Evolutionary conservation across 306 rosid species (phyloP), one percentile per base, ranked within the genome.

Genomic region (Acacia confusa): DNA sequence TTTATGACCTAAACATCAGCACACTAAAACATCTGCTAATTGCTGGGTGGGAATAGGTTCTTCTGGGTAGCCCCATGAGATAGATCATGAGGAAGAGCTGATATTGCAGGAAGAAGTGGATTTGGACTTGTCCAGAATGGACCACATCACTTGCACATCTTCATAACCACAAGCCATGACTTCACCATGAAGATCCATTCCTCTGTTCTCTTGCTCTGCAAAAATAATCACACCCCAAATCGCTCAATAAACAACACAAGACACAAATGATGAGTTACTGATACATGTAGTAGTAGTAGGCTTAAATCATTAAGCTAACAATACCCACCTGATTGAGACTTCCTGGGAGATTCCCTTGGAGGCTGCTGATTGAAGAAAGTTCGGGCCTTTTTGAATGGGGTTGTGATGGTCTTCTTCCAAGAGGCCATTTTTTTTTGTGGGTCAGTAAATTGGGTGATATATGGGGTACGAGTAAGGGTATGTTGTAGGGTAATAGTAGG

Each of bases 91-190:
- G 55, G 84, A 88, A 65, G 97, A 88, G 45, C 91, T 55, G 63
- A 92, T 64, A 79, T 87, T 86, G 85, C 90, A 90, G 70, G 82
- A 15, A 20, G 82, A 10, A 20, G 79, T 76, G 74, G 95, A 78
- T 66, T 95, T 95, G 74, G 98, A 84, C 94, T 92, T 95, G 82
- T 95, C 98, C 45, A 95, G 88, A 20, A 95, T 95, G 3, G 97
- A 92, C 98, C 98, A 95, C 98, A 95, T 95, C 1, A 95, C 98
- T 74, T 92, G 97, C 74, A 95, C 97, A 82, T 95, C 98, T 87
- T 95, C 97, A 58, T 95, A 95, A 1, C 89, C 92, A 41, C 98
- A 95, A 8, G 98, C 97, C 98, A 95, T 91, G 61, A 95, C 98
- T 84, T 95, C 98, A 9, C 97, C 97, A 0, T 92, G 98, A 19